Base-by-base conservation (phyloP, 2,329 filamentous ascomycete species). In the Sporothrix humicola region DNA sequence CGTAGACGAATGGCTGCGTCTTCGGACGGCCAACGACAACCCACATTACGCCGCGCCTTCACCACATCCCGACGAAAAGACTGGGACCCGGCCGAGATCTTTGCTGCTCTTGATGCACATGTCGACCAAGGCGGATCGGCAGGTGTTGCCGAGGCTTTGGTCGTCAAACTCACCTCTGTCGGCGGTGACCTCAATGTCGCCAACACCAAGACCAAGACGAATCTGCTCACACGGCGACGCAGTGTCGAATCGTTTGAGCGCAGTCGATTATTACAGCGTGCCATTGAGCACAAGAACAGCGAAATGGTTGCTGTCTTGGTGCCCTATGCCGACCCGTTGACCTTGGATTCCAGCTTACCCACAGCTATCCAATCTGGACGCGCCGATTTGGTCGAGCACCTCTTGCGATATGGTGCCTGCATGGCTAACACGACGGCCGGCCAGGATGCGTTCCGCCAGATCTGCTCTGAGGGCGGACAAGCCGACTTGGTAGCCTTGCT, bases 121-220 rank as follows among this genome's bases (percentile, higher is more conserved):
- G 82, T 89, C 73, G 79, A 82, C 50, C 85, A 84, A 65, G 80
- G 79, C 17, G 87, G 87, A 13, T 84, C 86, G 0, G 83, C 87
- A 0, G 87, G 85, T 9, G 84, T 89, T 4, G 87, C 86, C n/a
- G 86, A 89, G 77, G 86, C 85, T 0, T 82, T 90, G 31, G 84
- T 89, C 44, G 81, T 79, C 3, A 87, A 86, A 78, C 79, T 90
- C 48, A 81, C 82, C 50, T 79, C 81, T 0, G 84, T 82, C 1
- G 88, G 88, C 15, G 85, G 87, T 3, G 85, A 88, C 70, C 78
- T 89, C 15, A 85, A 87, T 71, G 82, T 86, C 15, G 78, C 82
- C 46, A 81, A 79, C 59, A 82, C 84, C 71, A 87, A 85, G 77
- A 84, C 83, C 73, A 87, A 85, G 71, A 82, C 83, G 1, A 82